A percentile compares a stretch with the other conserved stretches of the same genome.
These are phyloP conservation scores for Beta lomatogona DNA, from an alignment of 179 eudicot genomes.

Conservation along the genomic window DNA sequence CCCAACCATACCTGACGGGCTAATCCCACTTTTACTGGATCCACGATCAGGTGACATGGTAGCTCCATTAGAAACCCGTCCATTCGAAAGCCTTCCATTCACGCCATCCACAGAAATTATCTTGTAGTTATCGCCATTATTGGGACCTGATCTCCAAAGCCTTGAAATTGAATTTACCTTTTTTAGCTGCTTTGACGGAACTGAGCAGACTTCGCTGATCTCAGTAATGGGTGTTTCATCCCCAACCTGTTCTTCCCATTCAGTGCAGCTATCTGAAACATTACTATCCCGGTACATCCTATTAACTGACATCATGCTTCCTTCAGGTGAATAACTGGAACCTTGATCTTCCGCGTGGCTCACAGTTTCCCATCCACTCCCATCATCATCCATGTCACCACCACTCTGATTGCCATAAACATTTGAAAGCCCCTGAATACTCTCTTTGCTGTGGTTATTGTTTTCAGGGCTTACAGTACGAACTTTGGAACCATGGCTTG, in stretches of 20 bases:
- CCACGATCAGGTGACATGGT: conserved; percentile 59
- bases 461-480: conserved; percentile 47
- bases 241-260: conserved; percentile 59
- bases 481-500: conserved; percentile 56
- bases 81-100: conserved; percentile 56
- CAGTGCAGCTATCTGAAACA: conserved; percentile 54
- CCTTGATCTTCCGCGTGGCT: conserved; percentile 76
- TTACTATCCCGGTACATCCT: conserved; percentile 48
- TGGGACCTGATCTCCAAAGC: conserved; percentile 70
- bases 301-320: conserved; percentile 58
- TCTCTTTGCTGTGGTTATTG: conserved; percentile 39
- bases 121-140: conserved; percentile 59
- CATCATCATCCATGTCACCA: conserved; percentile 67
- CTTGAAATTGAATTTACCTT: conserved; percentile 65
- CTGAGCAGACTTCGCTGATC: conserved; percentile 63
- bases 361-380: conserved; percentile 84
- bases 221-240: conserved; percentile 67
- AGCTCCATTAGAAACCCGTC: conserved; percentile 57
- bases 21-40: conserved; percentile 47
- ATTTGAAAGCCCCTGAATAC: conserved; percentile 41
- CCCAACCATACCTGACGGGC: conserved; percentile 49
- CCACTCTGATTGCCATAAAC: conserved; percentile 42
- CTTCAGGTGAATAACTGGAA: conserved; percentile 70
- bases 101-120: conserved; percentile 56
- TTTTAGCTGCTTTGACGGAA: conserved; percentile 46